These are phyloP conservation scores for Xylaria sp. DNA, from an alignment of 2,329 filamentous ascomycete species.

Conservation along the genomic window DNA sequence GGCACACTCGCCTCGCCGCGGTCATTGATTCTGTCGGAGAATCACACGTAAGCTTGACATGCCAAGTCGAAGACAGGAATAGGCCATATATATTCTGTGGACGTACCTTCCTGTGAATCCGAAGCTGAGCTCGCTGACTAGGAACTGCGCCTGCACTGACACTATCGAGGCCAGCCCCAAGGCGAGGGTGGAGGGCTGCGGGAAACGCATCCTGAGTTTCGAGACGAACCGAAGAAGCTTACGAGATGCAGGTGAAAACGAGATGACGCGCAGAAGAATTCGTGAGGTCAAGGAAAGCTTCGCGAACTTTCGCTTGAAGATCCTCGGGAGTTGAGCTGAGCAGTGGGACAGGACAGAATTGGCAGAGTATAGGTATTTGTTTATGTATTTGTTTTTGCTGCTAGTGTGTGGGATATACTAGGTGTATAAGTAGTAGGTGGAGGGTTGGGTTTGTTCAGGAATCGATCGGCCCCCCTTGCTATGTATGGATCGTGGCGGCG, in stretches of 20 bases:
- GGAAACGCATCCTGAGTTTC: slow-evolving; percentile 40
- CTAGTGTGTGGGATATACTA: not conserved
- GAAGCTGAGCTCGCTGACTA: slow-evolving; percentile 72
- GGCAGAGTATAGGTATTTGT: not conserved
- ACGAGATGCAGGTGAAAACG: not conserved
- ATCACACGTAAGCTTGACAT: slow-evolving; percentile 13
- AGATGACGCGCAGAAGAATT: too few relatives aligned
- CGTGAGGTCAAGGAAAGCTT: too few relatives aligned
- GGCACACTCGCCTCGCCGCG: slow-evolving; percentile 49
- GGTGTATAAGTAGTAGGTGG: not conserved
- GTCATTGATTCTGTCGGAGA: slow-evolving; percentile 55
- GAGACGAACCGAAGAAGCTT: not conserved
- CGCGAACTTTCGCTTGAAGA: too few relatives aligned
- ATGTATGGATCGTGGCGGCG: too few relatives aligned
- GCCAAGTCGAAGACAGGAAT: not conserved
- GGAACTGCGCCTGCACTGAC: slow-evolving; percentile 55
- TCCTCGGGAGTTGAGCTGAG: not conserved
- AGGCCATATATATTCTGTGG: not conserved
- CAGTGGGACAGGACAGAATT: not conserved
- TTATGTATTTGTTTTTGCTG: not conserved
- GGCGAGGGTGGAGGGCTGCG: slow-evolving; percentile 34
- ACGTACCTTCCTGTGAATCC: slow-evolving; percentile 60
- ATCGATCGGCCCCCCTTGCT: not conserved
- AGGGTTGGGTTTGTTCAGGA: not conserved
- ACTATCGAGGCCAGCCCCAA: slow-evolving; percentile 41